Conservation (phyloP, 805 yeast species). For the Danielozyma ontarioensis region DNA sequence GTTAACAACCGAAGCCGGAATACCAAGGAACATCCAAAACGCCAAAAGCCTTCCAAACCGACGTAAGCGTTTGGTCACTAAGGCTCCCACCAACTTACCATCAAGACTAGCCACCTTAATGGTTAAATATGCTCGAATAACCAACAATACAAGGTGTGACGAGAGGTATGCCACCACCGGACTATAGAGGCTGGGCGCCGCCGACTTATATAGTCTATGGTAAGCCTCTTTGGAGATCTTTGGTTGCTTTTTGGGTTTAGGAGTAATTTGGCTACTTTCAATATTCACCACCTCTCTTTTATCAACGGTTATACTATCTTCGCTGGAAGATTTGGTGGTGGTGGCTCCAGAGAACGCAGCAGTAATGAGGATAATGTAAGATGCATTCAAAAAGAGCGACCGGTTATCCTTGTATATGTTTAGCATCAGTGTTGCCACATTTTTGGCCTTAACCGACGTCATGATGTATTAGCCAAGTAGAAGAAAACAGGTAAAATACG, state of each 20-base stretch:
- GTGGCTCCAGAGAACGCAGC: constrained; percentile 42
- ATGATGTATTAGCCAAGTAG: no score
- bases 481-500: no score
- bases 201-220: constrained; percentile 25
- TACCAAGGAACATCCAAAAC: constrained; percentile 78
- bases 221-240: constrained; percentile 27
- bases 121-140: constrained; percentile 67
- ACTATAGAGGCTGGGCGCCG: constrained; percentile 27
- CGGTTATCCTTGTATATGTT: constrained; percentile 36
- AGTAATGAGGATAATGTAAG: constrained; percentile 36
- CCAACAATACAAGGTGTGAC: constrained; percentile 55
- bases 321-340: constrained; percentile 8
- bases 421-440: constrained; percentile 22
- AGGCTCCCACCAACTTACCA: constrained; percentile 76
- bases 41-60: constrained; percentile 58
- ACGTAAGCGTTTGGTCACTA: constrained; percentile 65
- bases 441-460: constrained; percentile 1
- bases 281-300: constrained; percentile 6
- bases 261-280: constrained; percentile 1
- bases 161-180: constrained; percentile 32
- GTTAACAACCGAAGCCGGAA: constrained; percentile 81
- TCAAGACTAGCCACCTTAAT: constrained; percentile 82
- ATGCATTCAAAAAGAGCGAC: constrained; percentile 34
- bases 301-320: constrained; percentile 5
- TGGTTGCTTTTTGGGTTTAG: constrained; percentile 14